A percentile compares a stretch with the other conserved stretches of the same genome.
Evolutionary conservation across 2,329 filamentous ascomycete genomes (phyloP).

Genomic region (Leptographium radiaticola): DNA sequence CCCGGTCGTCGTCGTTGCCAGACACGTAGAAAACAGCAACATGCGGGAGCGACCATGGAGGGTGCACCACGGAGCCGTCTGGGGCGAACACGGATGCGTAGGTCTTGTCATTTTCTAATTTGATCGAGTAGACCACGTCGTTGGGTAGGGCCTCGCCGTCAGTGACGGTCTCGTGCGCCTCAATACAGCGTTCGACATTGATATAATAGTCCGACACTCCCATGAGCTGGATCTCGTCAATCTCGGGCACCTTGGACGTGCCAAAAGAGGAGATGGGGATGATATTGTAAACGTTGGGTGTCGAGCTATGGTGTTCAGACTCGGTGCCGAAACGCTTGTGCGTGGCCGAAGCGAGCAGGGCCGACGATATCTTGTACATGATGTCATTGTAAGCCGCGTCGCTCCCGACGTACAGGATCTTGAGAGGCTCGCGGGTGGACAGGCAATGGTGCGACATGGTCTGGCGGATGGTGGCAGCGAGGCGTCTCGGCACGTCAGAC

Average conservation of each 20-base stretch:
- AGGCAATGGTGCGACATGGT: conserved; percentile 34
- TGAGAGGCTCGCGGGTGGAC: conserved; percentile 30
- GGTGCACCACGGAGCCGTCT: conserved; percentile 25
- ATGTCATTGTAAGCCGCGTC: conserved; percentile 26
- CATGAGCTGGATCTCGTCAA: conserved; percentile 35
- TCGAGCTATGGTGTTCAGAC: not conserved
- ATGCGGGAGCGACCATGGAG: conserved; percentile 33
- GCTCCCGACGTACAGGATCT: conserved; percentile 35
- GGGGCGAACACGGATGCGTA: conserved; percentile 22
- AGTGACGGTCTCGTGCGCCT: conserved; percentile 21
- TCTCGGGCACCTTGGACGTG: conserved; percentile 24
- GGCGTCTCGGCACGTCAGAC: conserved; percentile 19
- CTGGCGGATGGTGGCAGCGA: conserved; percentile 31
- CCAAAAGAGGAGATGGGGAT: conserved; percentile 37
- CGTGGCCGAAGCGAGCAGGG: conserved; percentile 28
- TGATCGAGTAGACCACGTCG: conserved; percentile 22
- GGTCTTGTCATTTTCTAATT: conserved; percentile 25
- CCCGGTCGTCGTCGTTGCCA: conserved; percentile 25
- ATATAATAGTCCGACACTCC: conserved; percentile 37
- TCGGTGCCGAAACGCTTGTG: not conserved
- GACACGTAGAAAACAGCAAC: conserved; percentile 36
- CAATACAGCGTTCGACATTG: conserved; percentile 34
- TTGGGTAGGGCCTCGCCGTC: conserved; percentile 14
- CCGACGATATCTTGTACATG: conserved; percentile 33
- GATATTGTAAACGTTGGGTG: conserved; percentile 30